Evolutionary conservation across 129 eudicot species (phyloP), one percentile per base, ranked within the genome.

Genomic region (Kitagawia praeruptora): DNA sequence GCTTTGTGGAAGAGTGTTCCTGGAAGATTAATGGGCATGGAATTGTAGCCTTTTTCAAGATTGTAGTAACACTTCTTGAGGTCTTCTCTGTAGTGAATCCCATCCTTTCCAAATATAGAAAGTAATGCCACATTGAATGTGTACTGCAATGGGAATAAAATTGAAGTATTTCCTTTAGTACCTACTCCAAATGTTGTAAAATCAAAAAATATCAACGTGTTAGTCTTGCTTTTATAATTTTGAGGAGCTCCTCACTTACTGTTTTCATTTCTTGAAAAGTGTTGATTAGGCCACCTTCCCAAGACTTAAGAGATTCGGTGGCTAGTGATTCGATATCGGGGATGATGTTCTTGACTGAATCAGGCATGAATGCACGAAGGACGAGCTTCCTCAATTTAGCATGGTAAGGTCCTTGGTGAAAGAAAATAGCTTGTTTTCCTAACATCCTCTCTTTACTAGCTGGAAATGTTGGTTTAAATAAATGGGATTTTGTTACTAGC

Each of bases 361-460:
- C 93, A 2, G 97, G 99, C 73, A 84, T 88, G 88, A 96, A 96
- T 11, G 99, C 96, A 0, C 92, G 89, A 61, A 96, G 96, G 14
- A 96, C 97, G 19, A 92, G 89, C 70, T 86, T 92, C 81, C 99
- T 83, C 77, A 96, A 85, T 82, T 86, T 92, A 44, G 84, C 23
- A 81, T 96, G 99, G 58, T 96, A 96, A 44, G 93, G 93, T n/a
- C 98, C 99, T 77, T 92, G 97, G 77, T 96, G 93, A 75, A 96
- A 96, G 88, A 96, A 96, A 75, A 96, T 90, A 2, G 98, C 99
- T 84, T 96, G 93, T 86, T 90, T 96, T 2, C 99, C 99, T 79
- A 96, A 79, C 98, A 96, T 96, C 86, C 97, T 90, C 83, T 90
- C 96, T 81, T 96, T 96, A 80, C 99, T 96, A 12, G 98, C 99